These are phyloP conservation scores for Suhomyces coccinellae DNA, from an alignment of 1,139 yeast genomes.

Conservation along the genomic window DNA sequence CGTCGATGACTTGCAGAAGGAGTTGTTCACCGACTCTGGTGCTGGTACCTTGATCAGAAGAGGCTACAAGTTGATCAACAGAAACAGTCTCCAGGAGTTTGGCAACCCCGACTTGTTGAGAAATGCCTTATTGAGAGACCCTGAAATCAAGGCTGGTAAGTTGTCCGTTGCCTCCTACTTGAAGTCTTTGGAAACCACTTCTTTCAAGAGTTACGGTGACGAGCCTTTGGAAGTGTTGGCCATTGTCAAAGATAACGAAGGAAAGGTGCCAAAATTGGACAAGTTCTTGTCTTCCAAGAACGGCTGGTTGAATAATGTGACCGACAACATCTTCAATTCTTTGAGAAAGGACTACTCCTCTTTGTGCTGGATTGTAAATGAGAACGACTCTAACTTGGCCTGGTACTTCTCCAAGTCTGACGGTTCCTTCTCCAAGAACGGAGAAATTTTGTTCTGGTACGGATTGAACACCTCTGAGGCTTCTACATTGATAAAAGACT, in stretches of 20 bases:
- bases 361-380: conserved; percentile 87
- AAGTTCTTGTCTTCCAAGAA: conserved; percentile 84
- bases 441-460: conserved; percentile 92
- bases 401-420: conserved; percentile 94
- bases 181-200: conserved; percentile 60
- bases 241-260: conserved; percentile 55
- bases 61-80: conserved; percentile 83
- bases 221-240: conserved; percentile 95
- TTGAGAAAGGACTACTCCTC: conserved; percentile 71
- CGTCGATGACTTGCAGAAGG: conserved; percentile 93
- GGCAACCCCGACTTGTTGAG: conserved; percentile 76
- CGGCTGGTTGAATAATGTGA: conserved; percentile 97
- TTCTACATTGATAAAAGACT: conserved; percentile 63
- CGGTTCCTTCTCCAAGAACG: conserved; percentile 89
- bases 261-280: conserved; percentile 70
- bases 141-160: conserved; percentile 68
- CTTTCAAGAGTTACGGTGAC: conserved; percentile 86
- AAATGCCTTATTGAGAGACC: conserved; percentile 73
- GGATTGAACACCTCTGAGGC: conserved; percentile 73
- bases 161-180: conserved; percentile 81
- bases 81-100: conserved; percentile 69
- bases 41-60: conserved; percentile 98
- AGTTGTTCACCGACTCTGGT: conserved; percentile 96
- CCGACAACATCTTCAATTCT: conserved; percentile 89
- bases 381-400: conserved; percentile 84